These are phyloP conservation scores for Brasilioporus rufonigricans DNA, from an alignment of 768 basidiomycete genomes.

Conservation along the genomic window DNA sequence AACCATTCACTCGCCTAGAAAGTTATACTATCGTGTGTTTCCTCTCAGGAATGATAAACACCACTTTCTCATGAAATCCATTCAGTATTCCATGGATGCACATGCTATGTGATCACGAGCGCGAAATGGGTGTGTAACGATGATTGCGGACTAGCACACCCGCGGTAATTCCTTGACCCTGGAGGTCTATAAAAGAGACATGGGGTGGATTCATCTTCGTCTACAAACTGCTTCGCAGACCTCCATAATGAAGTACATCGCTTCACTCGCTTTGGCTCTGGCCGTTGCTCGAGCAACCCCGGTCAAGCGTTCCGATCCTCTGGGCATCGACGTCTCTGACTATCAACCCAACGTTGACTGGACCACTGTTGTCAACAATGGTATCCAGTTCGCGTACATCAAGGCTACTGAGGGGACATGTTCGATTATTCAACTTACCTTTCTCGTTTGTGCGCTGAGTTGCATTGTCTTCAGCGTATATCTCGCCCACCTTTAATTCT, in stretches of 20 bases:
- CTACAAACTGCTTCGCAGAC: not conserved
- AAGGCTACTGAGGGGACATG: slow-evolving; percentile 67
- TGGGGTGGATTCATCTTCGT: not conserved
- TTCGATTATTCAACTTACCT: slow-evolving; percentile 21
- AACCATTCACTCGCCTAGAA: too few relatives aligned
- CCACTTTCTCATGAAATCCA: too few relatives aligned
- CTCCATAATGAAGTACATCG: slow-evolving; percentile 21
- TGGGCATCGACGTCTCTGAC: slow-evolving; percentile 57
- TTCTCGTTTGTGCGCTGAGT: not conserved
- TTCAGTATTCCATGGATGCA: not conserved
- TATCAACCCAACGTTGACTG: slow-evolving; percentile 51
- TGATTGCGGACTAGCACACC: not conserved
- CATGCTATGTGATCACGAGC: not conserved
- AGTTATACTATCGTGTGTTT: too few relatives aligned
- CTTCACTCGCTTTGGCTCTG: slow-evolving; percentile 14
- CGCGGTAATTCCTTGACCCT: not conserved
- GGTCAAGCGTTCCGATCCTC: slow-evolving; percentile 36
- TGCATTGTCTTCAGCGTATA: slow-evolving; percentile 16
- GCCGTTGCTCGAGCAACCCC: slow-evolving; percentile 15
- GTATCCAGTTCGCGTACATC: slow-evolving; percentile 58
- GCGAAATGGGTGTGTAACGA: too few relatives aligned
- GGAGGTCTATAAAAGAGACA: not conserved
- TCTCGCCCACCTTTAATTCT: slow-evolving; percentile 35
- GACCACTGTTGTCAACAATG: slow-evolving; percentile 49
- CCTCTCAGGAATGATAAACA: too few relatives aligned